Conservation (phyloP, 2,329 filamentous ascomycete genomes). For the Penicillium sp. region DNA sequence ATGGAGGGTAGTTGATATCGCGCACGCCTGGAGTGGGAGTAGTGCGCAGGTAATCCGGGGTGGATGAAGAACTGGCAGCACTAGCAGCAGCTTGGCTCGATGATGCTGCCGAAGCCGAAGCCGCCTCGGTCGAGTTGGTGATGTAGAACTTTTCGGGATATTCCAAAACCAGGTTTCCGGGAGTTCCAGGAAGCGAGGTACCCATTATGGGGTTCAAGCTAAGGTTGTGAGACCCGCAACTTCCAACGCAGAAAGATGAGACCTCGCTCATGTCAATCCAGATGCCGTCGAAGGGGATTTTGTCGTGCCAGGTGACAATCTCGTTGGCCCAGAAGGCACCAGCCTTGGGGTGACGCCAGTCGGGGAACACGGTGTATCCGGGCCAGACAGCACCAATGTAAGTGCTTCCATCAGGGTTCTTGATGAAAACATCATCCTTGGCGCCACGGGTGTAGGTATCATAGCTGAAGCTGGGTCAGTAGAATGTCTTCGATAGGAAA, state of each 20-base stretch:
- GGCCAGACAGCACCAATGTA: slow-evolving; percentile 57
- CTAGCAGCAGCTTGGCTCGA: slow-evolving; percentile 48
- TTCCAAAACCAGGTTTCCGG: slow-evolving; percentile 54
- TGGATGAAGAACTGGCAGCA: slow-evolving; percentile 31
- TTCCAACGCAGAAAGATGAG: slow-evolving; percentile 64
- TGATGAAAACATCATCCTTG: slow-evolving; percentile 48
- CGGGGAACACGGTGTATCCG: slow-evolving; percentile 58
- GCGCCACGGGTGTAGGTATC: slow-evolving; percentile 50
- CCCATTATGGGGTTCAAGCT: slow-evolving; percentile 57
- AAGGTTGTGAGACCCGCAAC: slow-evolving; percentile 63
- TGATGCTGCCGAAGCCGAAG: slow-evolving; percentile 54
- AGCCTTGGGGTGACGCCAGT: slow-evolving; percentile 57
- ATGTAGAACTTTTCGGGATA: slow-evolving; percentile 68
- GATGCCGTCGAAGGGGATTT: slow-evolving; percentile 51
- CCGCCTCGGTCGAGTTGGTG: slow-evolving; percentile 64
- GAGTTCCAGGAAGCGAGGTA: slow-evolving; percentile 65
- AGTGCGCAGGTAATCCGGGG: slow-evolving; percentile 52
- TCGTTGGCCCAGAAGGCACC: slow-evolving; percentile 57
- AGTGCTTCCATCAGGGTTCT: slow-evolving; percentile 51
- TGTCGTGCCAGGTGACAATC: slow-evolving; percentile 50
- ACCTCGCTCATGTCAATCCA: slow-evolving; percentile 63
- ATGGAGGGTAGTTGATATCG: slow-evolving; percentile 69
- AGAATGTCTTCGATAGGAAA: slow-evolving; percentile 4
- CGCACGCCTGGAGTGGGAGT: slow-evolving; percentile 60
- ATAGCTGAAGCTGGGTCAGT: slow-evolving; percentile 43